Base-by-base conservation (phyloP, 2,329 filamentous ascomycete genomes). In the Sclerotinia sclerotiorum region DNA sequence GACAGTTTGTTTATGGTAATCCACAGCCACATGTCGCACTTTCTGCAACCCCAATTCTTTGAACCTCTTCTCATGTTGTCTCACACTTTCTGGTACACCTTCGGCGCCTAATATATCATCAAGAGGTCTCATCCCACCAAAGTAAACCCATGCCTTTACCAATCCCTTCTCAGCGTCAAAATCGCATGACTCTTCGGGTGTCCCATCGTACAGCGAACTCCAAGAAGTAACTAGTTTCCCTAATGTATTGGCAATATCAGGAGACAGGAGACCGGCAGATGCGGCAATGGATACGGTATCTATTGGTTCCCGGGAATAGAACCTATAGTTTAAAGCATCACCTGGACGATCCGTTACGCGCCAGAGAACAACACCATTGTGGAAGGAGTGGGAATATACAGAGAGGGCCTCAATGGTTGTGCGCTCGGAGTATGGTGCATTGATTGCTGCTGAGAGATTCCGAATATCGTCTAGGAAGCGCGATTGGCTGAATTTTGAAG, bases 161-260 rank as follows among this genome's bases (percentile, higher is more conserved):
- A 68, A 42, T 4, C 67, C 67, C 21, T 39, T 66, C 32, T 51
- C 44, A 19, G 62, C 48, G 24, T 68, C 62, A 13, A 68, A 68
- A 49, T 66, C 62, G 11, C 67, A 68, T 3, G 48, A 68, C 42
- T 68, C 61, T 48, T 68, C 62, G 5, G 67, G 51, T n/a, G 19
- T 39, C 6, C 51, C 51, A 39, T 68, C 24, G 35, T 55, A 60
- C 19, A 60, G 27, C 19, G 42, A 60, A 21, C 57, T 48, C 57
- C 57, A 60, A 2, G 42, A 46, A 27, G 27, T 60, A 32, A 60
- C 19, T 15, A 60, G 17, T 2, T n/a, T 48, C 10, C 57, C 57
- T 4, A 60, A 19, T 7, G 27, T 60, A 32, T 44, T 48, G n/a
- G n/a, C 42, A 8, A 60, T 5, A 32, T 48, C 19, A 2, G 42